Evolutionary conservation across 208 protist genomes (phyloP), one percentile per base, ranked within the genome.

Genomic region (Endotrypanum monterogeii): DNA sequence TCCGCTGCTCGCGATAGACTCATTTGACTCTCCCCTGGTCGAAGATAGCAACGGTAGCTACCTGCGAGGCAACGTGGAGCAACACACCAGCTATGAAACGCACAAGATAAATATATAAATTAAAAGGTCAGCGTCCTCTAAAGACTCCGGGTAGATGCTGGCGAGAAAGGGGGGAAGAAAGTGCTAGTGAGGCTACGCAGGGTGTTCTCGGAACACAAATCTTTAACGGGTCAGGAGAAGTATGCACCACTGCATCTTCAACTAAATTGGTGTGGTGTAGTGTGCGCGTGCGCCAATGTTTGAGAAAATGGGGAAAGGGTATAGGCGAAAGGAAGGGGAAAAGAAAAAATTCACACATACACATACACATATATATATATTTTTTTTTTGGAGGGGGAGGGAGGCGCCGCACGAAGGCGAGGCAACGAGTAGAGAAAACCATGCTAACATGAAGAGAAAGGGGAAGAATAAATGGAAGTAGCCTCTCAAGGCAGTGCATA

Each of bases 1-100:
- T 80, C 70, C 37, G 67, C 70, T 32, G 25, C 57, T 14, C 14
- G 50, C 16, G 50, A 56, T 51, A 32, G 12, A 46, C 39, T 68
- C 63, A 68, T 52, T 7, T 25, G 32, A 14, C 58, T 12, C 58
- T 65, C 37, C 35, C 5, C 37, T 46, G 35, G 41, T 23, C 32
- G 41, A 46, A 65, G 7, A 46, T 25, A 46, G 58, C 2, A 44
- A 25, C 35, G 39, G 46, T 37, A 65, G 8, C 37, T 23, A 23
- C 20, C 58, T 14, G 58, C 16, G 37, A 20, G n/a, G 37, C 58
- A 18, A 46, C 35, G 32, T 65, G 35, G 32, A 11, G 55, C 25
- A 28, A 58, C 28, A 12, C 25, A 35, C 25, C 23, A 12, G 30
- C 20, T n/a, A 48, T 65, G 37, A 46, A 30, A 35, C 11, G 25